A percentile compares a stretch with the other conserved stretches of the same genome.
These are phyloP conservation scores for Marasmius fiardii DNA, from an alignment of 1,284 basidiomycete species.

Conservation along the genomic window DNA sequence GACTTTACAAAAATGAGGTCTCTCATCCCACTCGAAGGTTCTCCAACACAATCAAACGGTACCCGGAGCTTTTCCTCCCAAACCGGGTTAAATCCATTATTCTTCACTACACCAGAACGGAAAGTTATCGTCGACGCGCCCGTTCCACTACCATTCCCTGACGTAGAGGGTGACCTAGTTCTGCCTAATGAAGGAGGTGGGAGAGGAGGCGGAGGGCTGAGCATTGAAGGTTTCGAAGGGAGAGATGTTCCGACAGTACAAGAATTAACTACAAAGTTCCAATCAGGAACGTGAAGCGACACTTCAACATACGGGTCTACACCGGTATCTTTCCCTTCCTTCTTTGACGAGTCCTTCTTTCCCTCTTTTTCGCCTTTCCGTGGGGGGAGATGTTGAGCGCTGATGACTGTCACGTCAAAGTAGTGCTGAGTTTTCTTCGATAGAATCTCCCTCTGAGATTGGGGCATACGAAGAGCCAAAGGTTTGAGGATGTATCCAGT, in stretches of 20 bases:
- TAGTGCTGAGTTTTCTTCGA: slow-evolving; percentile 53
- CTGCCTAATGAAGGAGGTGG: background rate
- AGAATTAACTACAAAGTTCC: slow-evolving; percentile 33
- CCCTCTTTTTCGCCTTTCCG: slow-evolving; percentile 65
- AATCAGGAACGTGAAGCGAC: slow-evolving; percentile 74
- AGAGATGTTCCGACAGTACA: slow-evolving; percentile 22
- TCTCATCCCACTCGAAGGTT: slow-evolving; percentile 45
- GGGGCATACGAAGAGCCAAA: slow-evolving; percentile 63
- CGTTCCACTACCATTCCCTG: slow-evolving; percentile 26
- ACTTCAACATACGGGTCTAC: slow-evolving; percentile 82
- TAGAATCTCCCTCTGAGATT: slow-evolving; percentile 50
- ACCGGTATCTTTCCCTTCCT: slow-evolving; percentile 54
- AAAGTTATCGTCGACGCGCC: slow-evolving; percentile 26
- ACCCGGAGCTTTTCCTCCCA: slow-evolving; percentile 78
- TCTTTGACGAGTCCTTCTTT: slow-evolving; percentile 55
- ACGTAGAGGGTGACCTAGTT: background rate
- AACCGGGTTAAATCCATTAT: slow-evolving; percentile 87
- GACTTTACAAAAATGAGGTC: slow-evolving; percentile 77
- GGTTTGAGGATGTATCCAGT: slow-evolving; percentile 94
- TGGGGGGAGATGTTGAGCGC: slow-evolving; percentile 89
- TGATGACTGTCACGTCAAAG: slow-evolving; percentile 78
- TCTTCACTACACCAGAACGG: slow-evolving; percentile 64
- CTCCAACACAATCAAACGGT: slow-evolving; percentile 71
- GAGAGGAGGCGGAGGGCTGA: background rate
- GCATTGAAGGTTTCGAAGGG: background rate